Percentiles rank a stretch among this genome's conserved stretches.
These are phyloP conservation scores for Margaritispora aquatica DNA, from an alignment of 495 filamentous ascomycete genomes.

Conservation along the genomic window DNA sequence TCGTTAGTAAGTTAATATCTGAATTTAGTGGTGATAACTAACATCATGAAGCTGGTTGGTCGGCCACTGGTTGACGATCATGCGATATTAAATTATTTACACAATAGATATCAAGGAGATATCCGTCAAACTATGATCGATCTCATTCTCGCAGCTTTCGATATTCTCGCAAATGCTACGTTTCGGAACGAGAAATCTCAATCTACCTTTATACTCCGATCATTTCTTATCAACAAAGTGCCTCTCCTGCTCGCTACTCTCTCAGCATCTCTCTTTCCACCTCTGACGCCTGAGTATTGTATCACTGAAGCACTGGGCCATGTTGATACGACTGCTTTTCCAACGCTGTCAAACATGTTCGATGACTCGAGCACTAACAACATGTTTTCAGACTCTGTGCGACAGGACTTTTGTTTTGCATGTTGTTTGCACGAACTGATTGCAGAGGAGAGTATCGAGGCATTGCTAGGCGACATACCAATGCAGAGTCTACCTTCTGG, in stretches of 20 bases:
- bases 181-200: slow-evolving; percentile 68
- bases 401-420: slow-evolving; percentile 88
- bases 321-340: slow-evolving; percentile 73
- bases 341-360: slow-evolving; percentile 73
- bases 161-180: slow-evolving; percentile 79
- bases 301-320: slow-evolving; percentile 72
- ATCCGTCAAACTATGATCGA: slow-evolving; percentile 68
- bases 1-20: slow-evolving; percentile 54
- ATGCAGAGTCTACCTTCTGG: slow-evolving; percentile 72
- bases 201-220: slow-evolving; percentile 72
- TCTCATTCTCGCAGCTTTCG: slow-evolving; percentile 81
- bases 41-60: slow-evolving; percentile 56
- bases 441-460: slow-evolving; percentile 69
- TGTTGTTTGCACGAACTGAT: slow-evolving; percentile 83
- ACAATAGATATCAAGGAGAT: slow-evolving; percentile 78
- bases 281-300: slow-evolving; percentile 66
- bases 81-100: slow-evolving; percentile 69
- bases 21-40: not conserved
- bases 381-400: slow-evolving; percentile 71
- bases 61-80: slow-evolving; percentile 79
- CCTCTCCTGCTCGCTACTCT: slow-evolving; percentile 70
- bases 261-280: slow-evolving; percentile 49
- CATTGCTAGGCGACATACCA: slow-evolving; percentile 76
- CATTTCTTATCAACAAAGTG: slow-evolving; percentile 90
- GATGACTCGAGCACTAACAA: slow-evolving; percentile 63